A percentile compares a stretch with the other conserved stretches of the same genome.
These are phyloP conservation scores for Colletotrichum cuscutae DNA, from an alignment of 2,329 filamentous ascomycete species.

Conservation along the genomic window DNA sequence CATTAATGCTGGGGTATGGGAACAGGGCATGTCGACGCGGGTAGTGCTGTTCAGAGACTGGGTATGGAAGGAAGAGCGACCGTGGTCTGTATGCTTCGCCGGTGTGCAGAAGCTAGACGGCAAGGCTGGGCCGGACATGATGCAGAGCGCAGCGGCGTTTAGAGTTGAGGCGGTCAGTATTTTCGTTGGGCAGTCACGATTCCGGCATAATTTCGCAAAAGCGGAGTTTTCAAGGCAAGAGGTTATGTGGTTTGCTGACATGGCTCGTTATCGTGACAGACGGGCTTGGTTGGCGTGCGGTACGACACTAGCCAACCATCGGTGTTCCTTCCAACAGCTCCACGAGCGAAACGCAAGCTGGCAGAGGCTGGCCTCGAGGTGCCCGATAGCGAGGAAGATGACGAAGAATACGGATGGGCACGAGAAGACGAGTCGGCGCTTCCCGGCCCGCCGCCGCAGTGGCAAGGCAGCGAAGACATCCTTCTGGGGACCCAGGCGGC, in stretches of 20 bases:
- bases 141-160: slow-evolving; percentile 61
- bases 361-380: slow-evolving; percentile 69
- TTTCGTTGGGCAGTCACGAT: slow-evolving; percentile 3
- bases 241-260: slow-evolving; percentile 24
- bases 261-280: slow-evolving; percentile 43
- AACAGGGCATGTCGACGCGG: slow-evolving; percentile 77
- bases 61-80: slow-evolving; percentile 60
- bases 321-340: slow-evolving; percentile 44
- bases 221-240: slow-evolving; percentile 25
- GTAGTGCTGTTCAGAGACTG: slow-evolving; percentile 85
- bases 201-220: slow-evolving; percentile 22
- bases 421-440: slow-evolving; percentile 72
- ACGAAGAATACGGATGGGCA: slow-evolving; percentile 80
- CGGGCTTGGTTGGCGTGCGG: slow-evolving; percentile 53
- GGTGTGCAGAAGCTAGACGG: slow-evolving; percentile 75
- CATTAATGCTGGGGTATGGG: slow-evolving; percentile 82
- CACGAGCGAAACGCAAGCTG: slow-evolving; percentile 72
- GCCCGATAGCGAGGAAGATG: slow-evolving; percentile 69
- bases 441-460: slow-evolving; percentile 70
- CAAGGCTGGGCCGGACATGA: slow-evolving; percentile 50
- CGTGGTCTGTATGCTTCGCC: slow-evolving; percentile 65
- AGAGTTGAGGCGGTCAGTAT: slow-evolving; percentile 56
- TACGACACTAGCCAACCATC: slow-evolving; percentile 51
- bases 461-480: slow-evolving; percentile 74
- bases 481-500: slow-evolving; percentile 60